A percentile compares a stretch with the other conserved stretches of the same genome.
Conservation (phyloP, 2,329 filamentous ascomycete species). For the Cordyceps farinosa region DNA sequence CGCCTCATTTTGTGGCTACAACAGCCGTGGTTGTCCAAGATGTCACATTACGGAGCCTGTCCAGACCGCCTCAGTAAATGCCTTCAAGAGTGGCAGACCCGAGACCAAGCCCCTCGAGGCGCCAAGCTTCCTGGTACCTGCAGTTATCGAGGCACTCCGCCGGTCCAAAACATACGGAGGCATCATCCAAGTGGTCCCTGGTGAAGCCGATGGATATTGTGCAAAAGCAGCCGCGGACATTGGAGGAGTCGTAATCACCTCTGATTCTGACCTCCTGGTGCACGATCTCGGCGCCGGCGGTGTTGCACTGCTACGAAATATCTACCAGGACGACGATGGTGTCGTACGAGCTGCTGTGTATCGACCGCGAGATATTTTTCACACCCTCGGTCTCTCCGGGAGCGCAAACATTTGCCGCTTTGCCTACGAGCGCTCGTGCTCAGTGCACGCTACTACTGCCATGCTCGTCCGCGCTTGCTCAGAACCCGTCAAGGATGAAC, state of each 20-base stretch:
- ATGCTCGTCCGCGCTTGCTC: conserved; percentile 30
- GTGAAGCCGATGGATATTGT: conserved; percentile 82
- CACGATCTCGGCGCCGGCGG: conserved; percentile 65
- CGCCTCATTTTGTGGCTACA: conserved; percentile 40
- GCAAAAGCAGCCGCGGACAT: conserved; percentile 57
- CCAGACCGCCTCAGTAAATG: conserved; percentile 17
- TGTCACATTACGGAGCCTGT: conserved; percentile 21
- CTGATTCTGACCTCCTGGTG: conserved; percentile 82
- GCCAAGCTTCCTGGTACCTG: conserved; percentile 72
- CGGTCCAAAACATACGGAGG: conserved; percentile 38
- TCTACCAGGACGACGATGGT: conserved; percentile 40
- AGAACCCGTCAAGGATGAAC: conserved; percentile 21
- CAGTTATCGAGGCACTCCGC: conserved; percentile 68
- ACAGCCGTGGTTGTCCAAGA: conserved; percentile 26
- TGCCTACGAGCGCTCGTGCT: conserved; percentile 34
- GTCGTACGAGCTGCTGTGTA: conserved; percentile 28
- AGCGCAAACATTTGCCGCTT: conserved; percentile 29
- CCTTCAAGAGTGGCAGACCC: conserved; percentile 26
- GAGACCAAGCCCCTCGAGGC: conserved; percentile 38
- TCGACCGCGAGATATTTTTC: conserved; percentile 36
- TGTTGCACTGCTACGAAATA: conserved; percentile 66
- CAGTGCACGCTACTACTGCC: conserved; percentile 28
- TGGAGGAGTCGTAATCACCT: conserved; percentile 63
- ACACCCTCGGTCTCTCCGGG: conserved; percentile 39
- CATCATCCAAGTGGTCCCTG: conserved; percentile 62